A percentile compares a stretch with the other conserved stretches of the same genome.
phyloP scores from a whole-genome alignment of 768 basidiomycete genomes.

The Terana coerulea region DNA sequence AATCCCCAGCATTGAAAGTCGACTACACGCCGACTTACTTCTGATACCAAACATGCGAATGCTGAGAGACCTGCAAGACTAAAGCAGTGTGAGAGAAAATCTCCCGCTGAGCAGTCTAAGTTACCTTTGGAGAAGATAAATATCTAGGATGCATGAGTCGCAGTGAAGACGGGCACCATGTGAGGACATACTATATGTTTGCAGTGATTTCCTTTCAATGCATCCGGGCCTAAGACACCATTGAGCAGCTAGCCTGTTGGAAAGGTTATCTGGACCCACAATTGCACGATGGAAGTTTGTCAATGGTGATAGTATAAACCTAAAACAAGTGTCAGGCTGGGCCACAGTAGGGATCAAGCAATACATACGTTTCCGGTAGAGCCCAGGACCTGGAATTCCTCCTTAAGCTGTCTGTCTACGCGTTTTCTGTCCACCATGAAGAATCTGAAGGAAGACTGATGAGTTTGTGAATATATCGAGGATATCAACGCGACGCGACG shows the following conservation, averaged over 20 bases:
- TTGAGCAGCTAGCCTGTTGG: too few species aligned
- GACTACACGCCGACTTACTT: constrained; percentile 37
- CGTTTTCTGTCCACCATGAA: constrained; percentile 72
- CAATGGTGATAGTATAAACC: constrained; percentile 72
- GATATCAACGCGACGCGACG: constrained; percentile 6
- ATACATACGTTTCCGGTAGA: constrained; percentile 71
- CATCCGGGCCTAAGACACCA: constrained; percentile 61
- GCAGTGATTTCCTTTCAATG: constrained; percentile 73
- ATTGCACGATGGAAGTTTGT: constrained; percentile 57
- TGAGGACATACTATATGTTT: constrained; percentile 65
- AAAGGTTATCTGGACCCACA: constrained; percentile 50
- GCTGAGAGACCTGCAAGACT: constrained; percentile 63
- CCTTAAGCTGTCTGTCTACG: constrained; percentile 44
- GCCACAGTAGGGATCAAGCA: background rate
- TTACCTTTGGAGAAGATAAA: constrained; percentile 69
- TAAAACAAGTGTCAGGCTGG: constrained; percentile 18
- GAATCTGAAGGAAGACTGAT: constrained; percentile 42
- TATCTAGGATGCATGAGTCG: constrained; percentile 36
- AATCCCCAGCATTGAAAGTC: too few species aligned
- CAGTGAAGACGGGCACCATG: background rate
- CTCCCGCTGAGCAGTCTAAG: background rate
- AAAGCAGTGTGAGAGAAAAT: constrained; percentile 3
- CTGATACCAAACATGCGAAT: constrained; percentile 65
- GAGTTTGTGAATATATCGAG: background rate
- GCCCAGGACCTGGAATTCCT: constrained; percentile 70